Evolutionary conservation across 1,284 basidiomycete species (phyloP), one percentile per base, ranked within the genome.

Genomic region (Naganishia sp.): DNA sequence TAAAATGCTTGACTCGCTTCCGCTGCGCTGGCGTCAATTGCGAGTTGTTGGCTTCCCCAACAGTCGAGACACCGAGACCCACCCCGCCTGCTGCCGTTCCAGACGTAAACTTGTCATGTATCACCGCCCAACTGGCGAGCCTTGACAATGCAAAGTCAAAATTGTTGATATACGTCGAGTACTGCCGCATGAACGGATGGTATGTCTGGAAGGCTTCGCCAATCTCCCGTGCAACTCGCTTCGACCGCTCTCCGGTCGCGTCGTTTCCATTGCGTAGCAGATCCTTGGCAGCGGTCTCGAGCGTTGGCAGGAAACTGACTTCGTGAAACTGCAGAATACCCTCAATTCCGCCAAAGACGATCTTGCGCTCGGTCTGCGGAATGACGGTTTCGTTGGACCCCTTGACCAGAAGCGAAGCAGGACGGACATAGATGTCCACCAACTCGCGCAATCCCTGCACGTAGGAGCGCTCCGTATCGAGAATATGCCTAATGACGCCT

Each of bases 181-280:
- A 97, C 88, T 97, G 93, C 81, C 85, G 92, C 90, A 97, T 92
- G 82, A 95, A 95, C 9, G 93, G 92, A 46, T 92, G 91, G 78
- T 97, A 93, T 56, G 88, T 90, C 68, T 89, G 82, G 79, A 99
- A 99, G 47, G 91, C 93, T 68, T 89, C 86, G 7, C 92, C 94
- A 42, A 99, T 88, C 32, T 86, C 85, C 69, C 87, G 90, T 0
- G 92, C 92, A 10, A 91, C 89, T 25, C 81, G 82, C 47, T 87
- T 81, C 0, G 92, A 94, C 45, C 90, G 75, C 64, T 86, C 84
- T 0, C 90, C 90, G 68, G 90, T 87, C 28, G 83, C 80, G 72
- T 93, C 90, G 18, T 84, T 81, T 52, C 84, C 83, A 4, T 83
- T 77, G 46, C 82, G 81, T 80, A 91, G 82, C 46, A 93, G 76